Base-by-base conservation (phyloP, 139 green algal species). In the Marvania coccoides region DNA sequence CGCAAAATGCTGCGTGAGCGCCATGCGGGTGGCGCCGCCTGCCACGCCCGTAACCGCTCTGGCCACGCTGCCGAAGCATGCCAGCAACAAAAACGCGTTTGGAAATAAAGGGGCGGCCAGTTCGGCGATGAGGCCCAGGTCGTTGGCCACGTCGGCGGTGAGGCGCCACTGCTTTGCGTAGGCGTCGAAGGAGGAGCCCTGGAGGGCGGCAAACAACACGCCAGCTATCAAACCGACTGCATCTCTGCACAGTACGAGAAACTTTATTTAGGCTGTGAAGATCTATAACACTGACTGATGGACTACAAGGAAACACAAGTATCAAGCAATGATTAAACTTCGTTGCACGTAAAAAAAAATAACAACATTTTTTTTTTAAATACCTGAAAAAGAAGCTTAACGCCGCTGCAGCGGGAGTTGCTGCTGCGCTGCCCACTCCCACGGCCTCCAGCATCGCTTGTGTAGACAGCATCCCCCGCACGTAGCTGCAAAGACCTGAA, bases 1-100 rank as follows among this genome's bases (percentile, higher is more conserved):
- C 12, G 75, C 76, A 78, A 96, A 96, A 75, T 96, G 90, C 65
- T 91, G 77, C 3, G 90, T 96, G 45, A 96, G 74, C 4, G 90
- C 89, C 19, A 80, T 85, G 13, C 88, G 71, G 1, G 88, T 94
- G 1, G 90, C 87, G 9, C 86, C 85, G 14, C 72, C 82, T 4
- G 84, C 85, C 29, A 90, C 86, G 2, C 88, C 87, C 47, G 73
- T 85, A 26, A 95, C 63, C 10, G 83, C 75, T 4, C 83, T 58
- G 0, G 76, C 65, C 4, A 93, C 45, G 61, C 60, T 79, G n/a
- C 75, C 88, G 3, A 86, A 39, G 61, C 76, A 91, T 10, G 79
- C 84, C 45, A 89, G 53, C 28, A 80, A 81, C 81, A 79, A 88
- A 89, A 36, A 96, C 69, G 19, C 85, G 65, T 80, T 81, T 0